These are phyloP conservation scores for Pythium angustatum DNA, from an alignment of 352 stramenopile genomes.

Conservation along the genomic window DNA sequence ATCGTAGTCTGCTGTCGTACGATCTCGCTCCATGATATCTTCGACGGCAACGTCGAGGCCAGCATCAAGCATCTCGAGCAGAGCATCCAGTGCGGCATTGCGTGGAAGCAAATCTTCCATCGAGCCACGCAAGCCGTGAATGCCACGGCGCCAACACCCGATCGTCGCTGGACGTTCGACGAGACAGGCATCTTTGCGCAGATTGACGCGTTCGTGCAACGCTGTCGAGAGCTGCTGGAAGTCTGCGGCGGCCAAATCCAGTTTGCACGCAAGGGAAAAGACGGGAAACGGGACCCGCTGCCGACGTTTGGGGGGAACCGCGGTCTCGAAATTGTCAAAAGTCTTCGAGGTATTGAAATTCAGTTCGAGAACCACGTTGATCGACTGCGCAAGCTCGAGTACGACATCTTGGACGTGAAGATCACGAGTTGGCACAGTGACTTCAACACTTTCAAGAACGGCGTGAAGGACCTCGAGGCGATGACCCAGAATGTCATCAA, in stretches of 20 bases:
- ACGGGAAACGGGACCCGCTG: conserved; percentile 58
- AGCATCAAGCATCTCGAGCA: conserved; percentile 90
- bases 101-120: conserved; percentile 92
- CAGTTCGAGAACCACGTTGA: conserved; percentile 93
- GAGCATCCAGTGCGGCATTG: conserved; percentile 91
- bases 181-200: conserved; percentile 95
- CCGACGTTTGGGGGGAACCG: conserved; percentile 92
- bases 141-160: conserved; percentile 36
- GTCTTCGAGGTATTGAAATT: conserved; percentile 90
- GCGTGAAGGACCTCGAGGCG: conserved; percentile 95
- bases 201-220: conserved; percentile 95
- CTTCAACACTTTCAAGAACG: conserved; percentile 95
- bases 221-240: conserved; percentile 93
- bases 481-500: conserved; percentile 97
- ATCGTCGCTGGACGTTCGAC: conserved; percentile 91
- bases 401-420: conserved; percentile 95
- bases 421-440: conserved; percentile 95
- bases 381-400: conserved; percentile 88
- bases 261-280: conserved; percentile 88
- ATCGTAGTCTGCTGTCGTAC: conserved; percentile 89
- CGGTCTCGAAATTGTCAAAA: conserved; percentile 92
- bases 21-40: conserved; percentile 90
- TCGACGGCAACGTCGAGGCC: conserved; percentile 91
- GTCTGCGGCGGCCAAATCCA: conserved; percentile 96
- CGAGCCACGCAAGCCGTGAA: conserved; percentile 67